A percentile compares a stretch with the other conserved stretches of the same genome.
Conservation (phyloP, 176 grass and related monocot species). For the Aegilops sharonensis region DNA sequence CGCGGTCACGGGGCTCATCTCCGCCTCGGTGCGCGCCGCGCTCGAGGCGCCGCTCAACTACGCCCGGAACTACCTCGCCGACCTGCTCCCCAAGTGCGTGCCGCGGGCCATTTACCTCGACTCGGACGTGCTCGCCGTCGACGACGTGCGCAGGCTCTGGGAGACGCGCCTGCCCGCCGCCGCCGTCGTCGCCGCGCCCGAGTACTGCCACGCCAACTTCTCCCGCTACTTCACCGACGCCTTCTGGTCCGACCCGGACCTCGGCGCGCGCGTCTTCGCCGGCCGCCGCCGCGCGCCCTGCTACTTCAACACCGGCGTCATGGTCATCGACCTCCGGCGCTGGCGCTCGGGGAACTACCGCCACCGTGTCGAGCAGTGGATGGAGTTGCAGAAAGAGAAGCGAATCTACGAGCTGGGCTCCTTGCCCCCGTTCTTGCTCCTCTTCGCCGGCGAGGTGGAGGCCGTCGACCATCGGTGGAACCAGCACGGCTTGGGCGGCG, state of each 20-base stretch:
- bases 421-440: slow-evolving; percentile 77
- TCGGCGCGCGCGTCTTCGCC: slow-evolving; percentile 42
- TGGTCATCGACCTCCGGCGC: slow-evolving; percentile 69
- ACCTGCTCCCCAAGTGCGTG: slow-evolving; percentile 69
- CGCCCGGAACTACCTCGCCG: slow-evolving; percentile 67
- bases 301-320: slow-evolving; percentile 80
- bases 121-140: slow-evolving; percentile 68
- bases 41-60: slow-evolving; percentile 91
- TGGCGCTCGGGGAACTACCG: slow-evolving; percentile 75
- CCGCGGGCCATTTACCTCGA: slow-evolving; percentile 65
- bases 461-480: slow-evolving; percentile 92
- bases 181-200: slow-evolving; percentile 57
- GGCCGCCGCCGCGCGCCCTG: slow-evolving; percentile 45
- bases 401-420: slow-evolving; percentile 92
- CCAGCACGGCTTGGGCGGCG: slow-evolving; percentile 89
- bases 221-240: slow-evolving; percentile 59
- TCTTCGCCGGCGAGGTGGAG: slow-evolving; percentile 84
- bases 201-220: slow-evolving; percentile 79
- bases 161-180: slow-evolving; percentile 57
- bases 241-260: slow-evolving; percentile 58
- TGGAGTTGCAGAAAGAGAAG: slow-evolving; percentile 67
- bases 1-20: slow-evolving; percentile 65
- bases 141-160: slow-evolving; percentile 61
- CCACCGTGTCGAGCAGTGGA: slow-evolving; percentile 68
- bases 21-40: slow-evolving; percentile 75